A percentile compares a stretch with the other conserved stretches of the same genome.
phyloP scores from a whole-genome alignment of 441 rosid species.

The Syzygium malaccense region DNA sequence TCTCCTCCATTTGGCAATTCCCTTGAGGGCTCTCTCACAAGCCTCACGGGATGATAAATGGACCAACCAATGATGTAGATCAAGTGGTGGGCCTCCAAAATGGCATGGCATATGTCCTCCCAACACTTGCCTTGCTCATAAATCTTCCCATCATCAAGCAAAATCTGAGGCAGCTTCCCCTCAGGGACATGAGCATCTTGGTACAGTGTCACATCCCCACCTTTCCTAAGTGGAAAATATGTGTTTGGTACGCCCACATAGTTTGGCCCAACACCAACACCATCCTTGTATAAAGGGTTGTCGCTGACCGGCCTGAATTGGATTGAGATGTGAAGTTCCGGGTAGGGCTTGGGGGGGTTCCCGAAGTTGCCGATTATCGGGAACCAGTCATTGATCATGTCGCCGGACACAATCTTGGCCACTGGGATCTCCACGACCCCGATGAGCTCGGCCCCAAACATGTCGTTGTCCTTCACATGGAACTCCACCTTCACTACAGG shows the following conservation, averaged over 20 bases:
- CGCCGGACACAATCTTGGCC: slow-evolving; percentile 38
- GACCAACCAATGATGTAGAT: slow-evolving; percentile 81
- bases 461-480: slow-evolving; percentile 76
- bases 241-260: slow-evolving; percentile 58
- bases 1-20: slow-evolving; percentile 47
- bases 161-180: slow-evolving; percentile 42
- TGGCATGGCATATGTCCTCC: slow-evolving; percentile 79
- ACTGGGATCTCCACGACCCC: slow-evolving; percentile 53
- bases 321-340: slow-evolving; percentile 46
- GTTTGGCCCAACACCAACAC: slow-evolving; percentile 61
- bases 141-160: slow-evolving; percentile 49
- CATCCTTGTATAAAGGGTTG: slow-evolving; percentile 38
- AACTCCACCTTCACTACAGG: slow-evolving; percentile 50
- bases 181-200: slow-evolving; percentile 81
- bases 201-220: slow-evolving; percentile 57
- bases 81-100: slow-evolving; percentile 64
- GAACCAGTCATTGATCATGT: slow-evolving; percentile 30
- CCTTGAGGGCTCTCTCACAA: slow-evolving; percentile 53
- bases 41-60: slow-evolving; percentile 51
- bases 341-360: slow-evolving; percentile 29
- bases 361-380: slow-evolving; percentile 24
- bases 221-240: slow-evolving; percentile 62
- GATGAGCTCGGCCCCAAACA: slow-evolving; percentile 73
- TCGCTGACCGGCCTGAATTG: slow-evolving; percentile 39
- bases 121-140: slow-evolving; percentile 59